Conservation (phyloP, 257 asterid species). For the Thymus quinquecostatus region DNA sequence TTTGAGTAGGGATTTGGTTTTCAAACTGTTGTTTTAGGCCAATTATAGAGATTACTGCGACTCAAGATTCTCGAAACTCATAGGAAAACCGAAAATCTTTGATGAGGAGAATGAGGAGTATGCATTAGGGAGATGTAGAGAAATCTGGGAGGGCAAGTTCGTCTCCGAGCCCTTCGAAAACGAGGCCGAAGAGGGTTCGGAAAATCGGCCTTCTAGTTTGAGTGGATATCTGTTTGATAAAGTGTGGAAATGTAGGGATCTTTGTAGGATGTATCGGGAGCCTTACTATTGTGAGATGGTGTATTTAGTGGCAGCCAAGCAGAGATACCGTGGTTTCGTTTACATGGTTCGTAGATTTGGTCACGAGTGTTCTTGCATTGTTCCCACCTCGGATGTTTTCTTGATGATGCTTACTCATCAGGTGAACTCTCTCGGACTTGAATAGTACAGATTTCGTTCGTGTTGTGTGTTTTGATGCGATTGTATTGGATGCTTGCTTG, state of each 20-base stretch:
- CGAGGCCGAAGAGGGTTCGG: slow-evolving; percentile 42
- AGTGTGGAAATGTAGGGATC: slow-evolving; percentile 54
- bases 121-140: slow-evolving; percentile 78
- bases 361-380: slow-evolving; percentile 54
- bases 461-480: slow-evolving; percentile 1
- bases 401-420: slow-evolving; percentile 87
- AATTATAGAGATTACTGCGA: slow-evolving; percentile 74
- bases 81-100: slow-evolving; percentile 73
- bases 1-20: slow-evolving; percentile 5
- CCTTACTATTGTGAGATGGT: slow-evolving; percentile 77
- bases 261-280: slow-evolving; percentile 51
- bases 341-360: slow-evolving; percentile 63
- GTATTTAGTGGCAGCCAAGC: slow-evolving; percentile 78
- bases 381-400: slow-evolving; percentile 84
- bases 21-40: slow-evolving; percentile 37
- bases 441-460: background rate
- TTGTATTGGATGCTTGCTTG: background rate
- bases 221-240: slow-evolving; percentile 57
- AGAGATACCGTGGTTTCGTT: slow-evolving; percentile 72
- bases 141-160: slow-evolving; percentile 65
- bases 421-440: slow-evolving; percentile 42
- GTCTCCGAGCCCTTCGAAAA: slow-evolving; percentile 79
- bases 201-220: slow-evolving; percentile 9
- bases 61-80: slow-evolving; percentile 71
- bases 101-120: slow-evolving; percentile 86